Percentiles rank a stretch among this genome's conserved stretches.
phyloP scores from a whole-genome alignment of 768 basidiomycete genomes.

The Psilocybe azurescens region DNA sequence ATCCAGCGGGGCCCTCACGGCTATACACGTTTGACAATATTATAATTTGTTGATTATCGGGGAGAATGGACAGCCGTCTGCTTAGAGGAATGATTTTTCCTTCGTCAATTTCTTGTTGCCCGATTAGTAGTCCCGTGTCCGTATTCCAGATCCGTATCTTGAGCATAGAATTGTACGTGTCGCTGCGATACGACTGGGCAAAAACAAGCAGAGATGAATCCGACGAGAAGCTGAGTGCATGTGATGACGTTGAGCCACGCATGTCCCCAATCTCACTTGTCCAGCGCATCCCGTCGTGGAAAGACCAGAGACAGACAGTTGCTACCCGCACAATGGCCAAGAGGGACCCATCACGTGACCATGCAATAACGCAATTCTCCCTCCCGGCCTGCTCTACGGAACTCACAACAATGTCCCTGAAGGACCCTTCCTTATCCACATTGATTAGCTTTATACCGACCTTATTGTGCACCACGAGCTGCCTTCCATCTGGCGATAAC shows the following conservation, averaged over 20 bases:
- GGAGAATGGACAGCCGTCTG: neutral
- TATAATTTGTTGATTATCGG: neutral
- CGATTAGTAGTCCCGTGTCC: neutral
- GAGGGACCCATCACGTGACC: neutral
- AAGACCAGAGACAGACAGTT: neutral
- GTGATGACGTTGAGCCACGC: neutral
- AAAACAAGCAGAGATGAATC: neutral
- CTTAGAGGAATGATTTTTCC: neutral
- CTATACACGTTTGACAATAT: neutral
- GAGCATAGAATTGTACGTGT: neutral
- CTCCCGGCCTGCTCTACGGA: neutral
- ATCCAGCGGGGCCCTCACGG: neutral
- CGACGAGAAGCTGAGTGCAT: neutral
- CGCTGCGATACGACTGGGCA: neutral
- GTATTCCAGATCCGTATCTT: neutral
- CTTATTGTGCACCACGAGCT: too few relatives aligned
- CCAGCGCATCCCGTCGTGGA: neutral
- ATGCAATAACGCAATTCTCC: neutral
- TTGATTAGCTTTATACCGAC: too few relatives aligned
- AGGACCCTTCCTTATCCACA: too few relatives aligned
- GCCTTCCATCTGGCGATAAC: too few relatives aligned
- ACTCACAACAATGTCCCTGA: neutral
- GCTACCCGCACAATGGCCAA: neutral
- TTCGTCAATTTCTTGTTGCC: neutral
- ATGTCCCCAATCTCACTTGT: neutral